A percentile compares a stretch with the other conserved stretches of the same genome.
Evolutionary conservation across 495 filamentous ascomycete species (phyloP).

Genomic region (Neurospora tetrasperma): DNA sequence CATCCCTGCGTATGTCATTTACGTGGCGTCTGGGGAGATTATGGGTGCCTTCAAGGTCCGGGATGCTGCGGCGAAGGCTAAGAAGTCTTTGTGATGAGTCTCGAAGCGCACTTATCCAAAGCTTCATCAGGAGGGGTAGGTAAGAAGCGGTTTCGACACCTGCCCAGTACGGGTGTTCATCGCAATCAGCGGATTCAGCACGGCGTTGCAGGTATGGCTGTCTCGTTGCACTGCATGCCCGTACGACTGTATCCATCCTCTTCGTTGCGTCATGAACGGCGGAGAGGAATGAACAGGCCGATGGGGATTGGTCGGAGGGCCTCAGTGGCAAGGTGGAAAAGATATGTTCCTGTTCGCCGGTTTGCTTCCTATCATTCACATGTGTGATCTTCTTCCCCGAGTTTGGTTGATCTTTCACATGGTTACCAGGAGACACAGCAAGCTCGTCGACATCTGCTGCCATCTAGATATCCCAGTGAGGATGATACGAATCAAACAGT

Average conservation of each 20-base stretch:
- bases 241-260: neutral
- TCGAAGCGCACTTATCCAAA: too few relatives aligned
- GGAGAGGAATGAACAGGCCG: neutral
- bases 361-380: neutral
- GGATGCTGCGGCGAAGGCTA: conserved; percentile 13
- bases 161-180: neutral
- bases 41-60: conserved; percentile 41
- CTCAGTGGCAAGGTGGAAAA: neutral
- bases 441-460: neutral
- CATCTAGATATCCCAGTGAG: neutral
- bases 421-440: neutral
- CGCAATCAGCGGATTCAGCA: neutral
- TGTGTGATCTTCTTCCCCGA: neutral
- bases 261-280: neutral
- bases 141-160: too few relatives aligned
- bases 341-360: neutral
- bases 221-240: neutral
- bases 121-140: too few relatives aligned
- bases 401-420: neutral
- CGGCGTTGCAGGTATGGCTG: neutral
- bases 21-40: conserved; percentile 52
- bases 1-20: conserved; percentile 67
- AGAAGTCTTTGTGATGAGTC: conserved; percentile 8
- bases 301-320: neutral
- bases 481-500: neutral